Percentiles rank a stretch among this genome's conserved stretches.
Evolutionary conservation across 2,329 filamentous ascomycete species (phyloP).

Genomic region (Scleromitrula shiraiana): DNA sequence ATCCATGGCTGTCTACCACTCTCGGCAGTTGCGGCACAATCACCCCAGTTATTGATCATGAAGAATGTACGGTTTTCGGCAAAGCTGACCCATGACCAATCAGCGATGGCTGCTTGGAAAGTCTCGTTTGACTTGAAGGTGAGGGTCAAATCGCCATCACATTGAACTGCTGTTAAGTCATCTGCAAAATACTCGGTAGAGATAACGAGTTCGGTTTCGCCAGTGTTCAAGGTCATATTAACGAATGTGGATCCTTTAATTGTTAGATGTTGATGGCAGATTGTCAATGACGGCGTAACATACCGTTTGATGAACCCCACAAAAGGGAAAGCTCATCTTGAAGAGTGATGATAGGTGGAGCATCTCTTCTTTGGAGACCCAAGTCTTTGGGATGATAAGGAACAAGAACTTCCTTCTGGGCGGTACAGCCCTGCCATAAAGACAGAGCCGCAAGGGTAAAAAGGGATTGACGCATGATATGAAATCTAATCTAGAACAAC

Average conservation of each 20-base stretch:
- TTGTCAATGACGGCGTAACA: background rate
- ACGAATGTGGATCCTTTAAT: constrained; percentile 5
- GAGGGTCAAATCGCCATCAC: background rate
- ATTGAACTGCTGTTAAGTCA: constrained; percentile 3
- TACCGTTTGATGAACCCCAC: constrained; percentile 5
- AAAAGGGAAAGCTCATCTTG: constrained; percentile 7
- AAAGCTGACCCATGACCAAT: constrained; percentile 10
- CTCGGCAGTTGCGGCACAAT: background rate
- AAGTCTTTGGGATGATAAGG: constrained; percentile 4
- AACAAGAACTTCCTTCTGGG: constrained; percentile 3
- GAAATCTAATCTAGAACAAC: background rate
- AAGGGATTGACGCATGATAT: constrained; percentile 5
- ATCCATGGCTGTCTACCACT: constrained; percentile 10
- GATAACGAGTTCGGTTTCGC: constrained; percentile 5
- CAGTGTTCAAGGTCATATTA: constrained; percentile 9
- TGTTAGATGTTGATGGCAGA: background rate
- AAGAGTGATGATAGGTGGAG: constrained; percentile 1
- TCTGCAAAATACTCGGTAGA: constrained; percentile 7
- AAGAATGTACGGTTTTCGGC: constrained; percentile 8
- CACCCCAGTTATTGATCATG: constrained; percentile 8
- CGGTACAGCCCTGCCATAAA: constrained; percentile 5
- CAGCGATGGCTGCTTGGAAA: constrained; percentile 5
- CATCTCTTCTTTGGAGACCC: constrained; percentile 6
- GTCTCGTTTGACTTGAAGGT: constrained; percentile 5
- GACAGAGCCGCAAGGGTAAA: constrained; percentile 6